Evolutionary conservation across 805 yeast genomes (phyloP).

Genomic region (Yarrowia deformans): DNA sequence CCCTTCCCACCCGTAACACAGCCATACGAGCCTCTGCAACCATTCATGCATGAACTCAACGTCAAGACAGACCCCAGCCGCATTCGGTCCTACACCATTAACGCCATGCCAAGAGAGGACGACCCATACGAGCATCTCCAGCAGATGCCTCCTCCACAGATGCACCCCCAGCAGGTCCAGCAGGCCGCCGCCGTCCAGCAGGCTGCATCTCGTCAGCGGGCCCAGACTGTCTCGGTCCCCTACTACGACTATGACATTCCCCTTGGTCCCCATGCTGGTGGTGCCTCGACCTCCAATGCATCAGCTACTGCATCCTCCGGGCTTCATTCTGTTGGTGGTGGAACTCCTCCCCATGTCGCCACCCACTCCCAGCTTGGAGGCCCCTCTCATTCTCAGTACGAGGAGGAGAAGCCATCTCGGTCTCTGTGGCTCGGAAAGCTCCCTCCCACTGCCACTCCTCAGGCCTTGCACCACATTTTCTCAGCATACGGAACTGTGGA

Average conservation of each 20-base stretch:
- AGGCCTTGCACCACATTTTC: slow-evolving; percentile 67
- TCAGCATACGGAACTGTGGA: slow-evolving; percentile 66
- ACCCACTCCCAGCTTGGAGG: slow-evolving; percentile 20
- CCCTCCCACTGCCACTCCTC: slow-evolving; percentile 64
- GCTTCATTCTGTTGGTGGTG: slow-evolving; percentile 16
- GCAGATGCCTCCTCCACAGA: slow-evolving; percentile 34
- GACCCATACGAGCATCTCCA: slow-evolving; percentile 26
- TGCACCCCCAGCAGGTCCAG: slow-evolving; percentile 39
- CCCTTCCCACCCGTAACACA: slow-evolving; percentile 43
- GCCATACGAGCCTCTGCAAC: slow-evolving; percentile 46
- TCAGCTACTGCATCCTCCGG: slow-evolving; percentile 30
- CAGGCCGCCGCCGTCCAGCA: slow-evolving; percentile 34
- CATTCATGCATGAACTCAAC: slow-evolving; percentile 48
- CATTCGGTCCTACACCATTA: slow-evolving; percentile 49
- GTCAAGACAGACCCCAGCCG: slow-evolving; percentile 49
- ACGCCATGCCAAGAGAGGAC: slow-evolving; percentile 41
- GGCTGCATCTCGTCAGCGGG: slow-evolving; percentile 29
- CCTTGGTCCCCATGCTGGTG: slow-evolving; percentile 7
- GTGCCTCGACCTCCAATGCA: slow-evolving; percentile 14
- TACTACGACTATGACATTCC: slow-evolving; percentile 36
- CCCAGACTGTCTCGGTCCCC: slow-evolving; percentile 30
- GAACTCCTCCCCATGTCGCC: slow-evolving; percentile 25
- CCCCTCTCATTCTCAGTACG: slow-evolving; percentile 27
- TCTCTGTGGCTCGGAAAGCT: slow-evolving; percentile 80
- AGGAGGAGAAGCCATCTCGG: slow-evolving; percentile 64